phyloP scores from a whole-genome alignment of 2,329 filamentous ascomycete genomes.

The Teratosphaeria zuluensis region DNA sequence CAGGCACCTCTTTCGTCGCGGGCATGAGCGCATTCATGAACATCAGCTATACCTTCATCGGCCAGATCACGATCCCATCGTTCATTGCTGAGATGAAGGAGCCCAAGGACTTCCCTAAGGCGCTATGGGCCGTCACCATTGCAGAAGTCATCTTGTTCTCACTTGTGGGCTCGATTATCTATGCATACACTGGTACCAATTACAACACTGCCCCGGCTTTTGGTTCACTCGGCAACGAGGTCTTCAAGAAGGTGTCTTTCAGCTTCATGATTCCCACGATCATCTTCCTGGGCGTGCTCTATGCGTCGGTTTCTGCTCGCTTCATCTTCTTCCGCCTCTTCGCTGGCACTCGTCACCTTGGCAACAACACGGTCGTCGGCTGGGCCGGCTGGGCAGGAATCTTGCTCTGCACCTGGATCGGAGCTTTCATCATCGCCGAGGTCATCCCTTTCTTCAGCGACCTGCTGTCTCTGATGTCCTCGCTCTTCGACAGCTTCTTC shows the following conservation, averaged over 20 bases:
- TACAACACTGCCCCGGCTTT: slow-evolving; percentile 86
- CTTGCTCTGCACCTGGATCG: slow-evolving; percentile 64
- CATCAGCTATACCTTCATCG: slow-evolving; percentile 93
- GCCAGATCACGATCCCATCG: slow-evolving; percentile 84
- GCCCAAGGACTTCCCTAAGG: slow-evolving; percentile 78
- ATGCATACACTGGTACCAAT: slow-evolving; percentile 79
- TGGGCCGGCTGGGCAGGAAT: slow-evolving; percentile 74
- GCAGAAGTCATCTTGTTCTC: slow-evolving; percentile 80
- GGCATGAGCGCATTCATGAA: slow-evolving; percentile 87
- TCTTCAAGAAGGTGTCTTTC: slow-evolving; percentile 81
- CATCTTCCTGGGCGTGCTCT: slow-evolving; percentile 83
- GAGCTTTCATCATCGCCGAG: slow-evolving; percentile 86
- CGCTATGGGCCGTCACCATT: slow-evolving; percentile 82
- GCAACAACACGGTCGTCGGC: slow-evolving; percentile 67
- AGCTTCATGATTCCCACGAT: slow-evolving; percentile 94
- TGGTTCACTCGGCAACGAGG: slow-evolving; percentile 61
- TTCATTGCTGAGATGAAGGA: slow-evolving; percentile 93
- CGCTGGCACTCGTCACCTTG: slow-evolving; percentile 67
- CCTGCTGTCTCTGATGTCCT: slow-evolving; percentile 64
- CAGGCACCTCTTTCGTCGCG: slow-evolving; percentile 67
- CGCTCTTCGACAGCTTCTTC: slow-evolving; percentile 85
- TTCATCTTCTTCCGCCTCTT: slow-evolving; percentile 91
- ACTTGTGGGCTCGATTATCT: slow-evolving; percentile 69
- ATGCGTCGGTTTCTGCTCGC: slow-evolving; percentile 79
- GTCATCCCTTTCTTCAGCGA: slow-evolving; percentile 90